Evolutionary conservation across 768 basidiomycete species (phyloP), one percentile per base, ranked within the genome.

Genomic region (Chalciporus sphaerocephalus): DNA sequence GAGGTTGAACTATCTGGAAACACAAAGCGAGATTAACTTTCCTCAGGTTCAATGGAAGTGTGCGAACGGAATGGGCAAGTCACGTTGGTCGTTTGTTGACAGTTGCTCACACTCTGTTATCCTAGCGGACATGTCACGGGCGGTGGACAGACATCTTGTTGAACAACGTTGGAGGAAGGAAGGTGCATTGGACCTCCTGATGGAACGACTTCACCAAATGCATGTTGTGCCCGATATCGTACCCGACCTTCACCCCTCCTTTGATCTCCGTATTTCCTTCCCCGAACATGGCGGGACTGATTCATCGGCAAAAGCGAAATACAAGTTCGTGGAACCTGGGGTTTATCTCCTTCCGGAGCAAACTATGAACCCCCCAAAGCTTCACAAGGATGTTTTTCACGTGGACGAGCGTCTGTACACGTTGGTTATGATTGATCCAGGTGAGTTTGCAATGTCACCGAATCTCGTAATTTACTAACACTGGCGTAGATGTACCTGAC

Each of bases 201-300:
- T 96, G 92, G 89, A 96, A 60, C 86, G 94, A 59, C 59, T 98
- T 36, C 75, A 91, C 55, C 89, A 93, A 68, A 92, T 96, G 91
- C 69, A 83, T 40, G 83, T 98, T 46, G 74, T 96, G 2, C 94
- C 95, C 0, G 95, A 99, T 59, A 69, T 94, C 10, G 62, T 97
- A 15, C 80, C 88, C 1, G 70, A 70, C 28, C 60, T 95, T 7
- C 78, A 75, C 40, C 91, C 92, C 0, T 78, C 80, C 15, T 57
- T 91, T 28, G 90, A 95, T 58, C 69, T 97, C 11, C 81, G 79
- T 20, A 65, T 94, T 40, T 74, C 76, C 17, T 79, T 77, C 53
- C 75, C 70, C n/a, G 66, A 66, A 42, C 49, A 60, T 3, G 36
- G 41, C 53, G 17, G 55, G 53, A 33, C 60, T 25, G 35, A 3